Conservation (phyloP, 805 yeast genomes). For the Ascoidea rubescens region DNA sequence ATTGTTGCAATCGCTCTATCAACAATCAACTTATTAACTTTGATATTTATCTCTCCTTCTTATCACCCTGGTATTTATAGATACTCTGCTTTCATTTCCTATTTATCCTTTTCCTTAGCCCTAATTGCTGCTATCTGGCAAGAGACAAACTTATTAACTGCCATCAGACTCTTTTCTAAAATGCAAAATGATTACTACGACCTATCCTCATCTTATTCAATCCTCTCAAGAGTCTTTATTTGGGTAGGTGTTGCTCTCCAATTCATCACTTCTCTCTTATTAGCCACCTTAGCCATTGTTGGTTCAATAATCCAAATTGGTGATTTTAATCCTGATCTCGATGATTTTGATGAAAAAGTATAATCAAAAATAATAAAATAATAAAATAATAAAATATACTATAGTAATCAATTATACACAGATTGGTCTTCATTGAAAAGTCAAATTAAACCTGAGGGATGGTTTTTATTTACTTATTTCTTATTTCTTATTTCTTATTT, state of each 20-base stretch:
- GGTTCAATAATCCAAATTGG: slow-evolving; percentile 5
- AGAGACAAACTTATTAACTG: slow-evolving; percentile 10
- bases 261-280: slow-evolving; percentile 7
- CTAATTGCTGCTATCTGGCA: slow-evolving; percentile 12
- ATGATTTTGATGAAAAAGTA: slow-evolving; percentile 7
- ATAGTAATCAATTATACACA: too few relatives aligned
- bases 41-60: slow-evolving; percentile 8
- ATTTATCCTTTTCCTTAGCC: slow-evolving; percentile 10
- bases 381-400: too few relatives aligned
- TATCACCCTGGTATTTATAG: slow-evolving; percentile 8
- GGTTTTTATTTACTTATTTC: too few relatives aligned
- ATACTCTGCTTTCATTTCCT: slow-evolving; percentile 9
- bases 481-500: too few relatives aligned
- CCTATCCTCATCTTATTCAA: slow-evolving; percentile 5
- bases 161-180: slow-evolving; percentile 5
- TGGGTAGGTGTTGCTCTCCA: slow-evolving; percentile 11
- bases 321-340: slow-evolving; percentile 4
- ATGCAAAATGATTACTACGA: slow-evolving; percentile 9
- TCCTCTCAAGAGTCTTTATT: slow-evolving; percentile 8
- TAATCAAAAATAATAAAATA: too few relatives aligned
- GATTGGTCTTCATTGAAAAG: too few relatives aligned
- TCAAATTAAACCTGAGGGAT: too few relatives aligned
- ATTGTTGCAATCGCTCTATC: slow-evolving; percentile 8
- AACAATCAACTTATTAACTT: slow-evolving; percentile 7
- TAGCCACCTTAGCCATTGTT: slow-evolving; percentile 8